Base-by-base conservation (phyloP, 2,329 filamentous ascomycete species). In the Fusarium transvaalense region DNA sequence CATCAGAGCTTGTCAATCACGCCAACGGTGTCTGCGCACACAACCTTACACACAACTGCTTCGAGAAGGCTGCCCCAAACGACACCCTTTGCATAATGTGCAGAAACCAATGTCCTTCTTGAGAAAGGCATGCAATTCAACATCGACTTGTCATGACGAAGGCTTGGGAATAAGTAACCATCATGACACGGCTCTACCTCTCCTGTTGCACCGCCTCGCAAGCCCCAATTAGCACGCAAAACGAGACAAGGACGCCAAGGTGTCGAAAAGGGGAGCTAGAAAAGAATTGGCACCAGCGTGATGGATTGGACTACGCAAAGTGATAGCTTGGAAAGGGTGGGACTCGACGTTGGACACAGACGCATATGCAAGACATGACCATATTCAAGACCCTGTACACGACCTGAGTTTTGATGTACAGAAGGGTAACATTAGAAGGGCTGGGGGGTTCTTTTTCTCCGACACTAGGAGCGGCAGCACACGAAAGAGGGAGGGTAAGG, bases 71-170 rank as follows among this genome's bases (percentile, higher is more conserved):
- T 23, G 60, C 66, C 14, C 46, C 66, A 29, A 69, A 66, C 23
- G 61, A 63, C 19, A 64, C 34, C 5, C 71, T 71, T 38, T 75
- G 72, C 59, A 64, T 64, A 35, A 75, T 75, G 72, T 75, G 72
- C 37, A 65, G 57, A 32, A 69, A 69, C 31, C 71, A 73, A 45
- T 74, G 71, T 23, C 63, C 71, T 21, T 7, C 34, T 37, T 52
- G 13, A 50, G 34, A 15, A 38, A 38, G 13, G 17, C 17, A 27
- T 25, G 10, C 14, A 37, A 5, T 38, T 25, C 23, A n/a, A 38
- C n/a, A 19, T 37, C 12, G 23, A 42, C 41, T 23, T 42, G 39
- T 34, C 45, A 59, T 48, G 39, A 37, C 29, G 31, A 55, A 34
- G 42, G 31, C 46, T 35, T 19, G 5, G 45, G n/a, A 25, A 56